phyloP scores from a whole-genome alignment of 2,329 filamentous ascomycete genomes.

The Alternaria angustiovoidea region DNA sequence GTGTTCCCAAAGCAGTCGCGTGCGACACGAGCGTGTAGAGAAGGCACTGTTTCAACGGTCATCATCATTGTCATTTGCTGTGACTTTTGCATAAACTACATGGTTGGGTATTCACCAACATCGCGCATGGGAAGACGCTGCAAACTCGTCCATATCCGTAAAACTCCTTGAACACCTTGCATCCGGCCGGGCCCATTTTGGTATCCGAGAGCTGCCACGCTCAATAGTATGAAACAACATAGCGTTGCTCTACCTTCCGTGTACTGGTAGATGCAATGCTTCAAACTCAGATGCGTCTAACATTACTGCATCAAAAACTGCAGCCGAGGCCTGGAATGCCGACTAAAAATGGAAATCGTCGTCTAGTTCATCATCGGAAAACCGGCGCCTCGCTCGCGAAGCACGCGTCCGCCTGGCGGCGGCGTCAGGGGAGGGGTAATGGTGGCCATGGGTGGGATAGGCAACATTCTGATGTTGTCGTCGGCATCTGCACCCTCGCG shows the following conservation, averaged over 20 bases:
- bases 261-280: constrained; percentile 30
- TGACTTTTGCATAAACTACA: constrained; percentile 50
- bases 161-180: constrained; percentile 42
- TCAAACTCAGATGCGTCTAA: constrained; percentile 46
- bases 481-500: constrained; percentile 89
- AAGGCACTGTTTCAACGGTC: constrained; percentile 14
- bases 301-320: constrained; percentile 43
- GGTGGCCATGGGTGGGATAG: constrained; percentile 43
- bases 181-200: constrained; percentile 44
- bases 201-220: constrained; percentile 41
- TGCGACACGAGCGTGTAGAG: constrained; percentile 5
- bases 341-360: constrained; percentile 34
- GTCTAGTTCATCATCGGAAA: constrained; percentile 40
- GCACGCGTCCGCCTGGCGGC: constrained; percentile 42
- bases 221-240: constrained; percentile 29
- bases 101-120: constrained; percentile 28
- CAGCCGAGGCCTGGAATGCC: constrained; percentile 30
- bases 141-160: constrained; percentile 35
- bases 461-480: constrained; percentile 52
- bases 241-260: constrained; percentile 32
- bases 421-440: constrained; percentile 48
- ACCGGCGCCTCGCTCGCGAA: constrained; percentile 47
- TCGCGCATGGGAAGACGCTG: constrained; percentile 34
- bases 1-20: constrained; percentile 15
- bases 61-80: constrained; percentile 24